Evolutionary conservation across 1,284 basidiomycete species (phyloP), one percentile per base, ranked within the genome.

Genomic region (Puccinia triticina): DNA sequence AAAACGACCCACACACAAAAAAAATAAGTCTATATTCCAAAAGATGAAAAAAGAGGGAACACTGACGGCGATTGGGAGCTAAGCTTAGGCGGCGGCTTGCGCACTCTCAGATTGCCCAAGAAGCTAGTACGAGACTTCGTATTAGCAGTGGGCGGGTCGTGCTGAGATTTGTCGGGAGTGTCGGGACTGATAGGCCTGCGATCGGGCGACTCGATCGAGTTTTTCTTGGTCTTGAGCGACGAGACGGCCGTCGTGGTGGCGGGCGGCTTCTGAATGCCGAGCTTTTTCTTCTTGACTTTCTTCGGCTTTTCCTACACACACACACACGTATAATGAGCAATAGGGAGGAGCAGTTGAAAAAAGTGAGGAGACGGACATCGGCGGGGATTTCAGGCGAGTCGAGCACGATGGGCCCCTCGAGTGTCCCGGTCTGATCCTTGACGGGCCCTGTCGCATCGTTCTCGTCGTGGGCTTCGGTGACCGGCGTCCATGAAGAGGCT

Each of bases 91-190:
- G 79, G 79, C n/a, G 67, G 67, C 48, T 71, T 69, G 40, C 78
- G 66, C 29, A 29, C 77, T 75, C 79, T 50, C 10, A 82, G 29
- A 26, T 64, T 73, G 14, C 72, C 79, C 40, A 82, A 40, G 34
- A 82, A 82, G 57, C 79, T 82, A n/a, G 71, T 66, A 26, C 79
- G 37, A 3, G 79, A 73, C 26, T 73, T 80, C 10, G 53, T 26
- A 43, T n/a, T n/a, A n/a, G n/a, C n/a, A 4, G 16, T 32, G 37
- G 67, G 66, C 18, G 43, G 48, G 1, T 50, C 64, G 43, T 40
- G 46, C 8, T n/a, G 11, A n/a, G 64, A 32, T 46, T 66, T 61
- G 11, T 67, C 61, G 29, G 77, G 77, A 46, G 46, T 34, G n/a
- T 46, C 37, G 29, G 77, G 77, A 46, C 23, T 61, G 5, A 21